Percentiles rank a stretch among this genome's conserved stretches.
Conservation (phyloP, 768 basidiomycete species). For the Termitomyces bulborhizus region DNA sequence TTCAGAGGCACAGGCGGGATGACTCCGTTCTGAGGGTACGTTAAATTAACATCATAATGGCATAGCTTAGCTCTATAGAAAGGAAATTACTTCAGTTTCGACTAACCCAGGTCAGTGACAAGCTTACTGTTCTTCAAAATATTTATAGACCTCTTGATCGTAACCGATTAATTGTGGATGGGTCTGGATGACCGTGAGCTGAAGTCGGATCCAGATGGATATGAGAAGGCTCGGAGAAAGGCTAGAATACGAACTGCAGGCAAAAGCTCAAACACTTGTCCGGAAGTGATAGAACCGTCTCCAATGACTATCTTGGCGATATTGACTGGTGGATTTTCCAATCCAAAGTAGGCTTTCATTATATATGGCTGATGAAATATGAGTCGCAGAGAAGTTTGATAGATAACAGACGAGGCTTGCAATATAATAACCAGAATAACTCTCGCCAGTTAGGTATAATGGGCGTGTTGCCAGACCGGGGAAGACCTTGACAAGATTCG, state of each 20-base stretch:
- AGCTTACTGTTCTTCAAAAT: conserved; percentile 64
- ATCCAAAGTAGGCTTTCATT: conserved; percentile 61
- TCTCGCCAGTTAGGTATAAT: conserved; percentile 65
- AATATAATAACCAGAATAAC: conserved; percentile 71
- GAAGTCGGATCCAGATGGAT: background rate
- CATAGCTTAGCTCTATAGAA: conserved; percentile 50
- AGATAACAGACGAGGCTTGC: conserved; percentile 26
- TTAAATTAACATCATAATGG: conserved; percentile 58
- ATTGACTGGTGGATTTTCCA: conserved; percentile 59
- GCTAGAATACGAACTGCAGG: conserved; percentile 41
- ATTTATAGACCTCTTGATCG: conserved; percentile 56
- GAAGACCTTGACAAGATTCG: conserved; percentile 69
- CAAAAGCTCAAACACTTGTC: conserved; percentile 41
- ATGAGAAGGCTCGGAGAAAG: background rate
- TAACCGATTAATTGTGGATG: conserved; percentile 76
- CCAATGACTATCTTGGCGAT: conserved; percentile 67
- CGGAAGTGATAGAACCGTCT: conserved; percentile 54
- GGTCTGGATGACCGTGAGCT: conserved; percentile 59
- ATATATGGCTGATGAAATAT: conserved; percentile 58
- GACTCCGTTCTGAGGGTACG: conserved; percentile 56
- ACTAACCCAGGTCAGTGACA: background rate
- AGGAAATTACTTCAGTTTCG: background rate
- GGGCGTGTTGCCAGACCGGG: conserved; percentile 63
- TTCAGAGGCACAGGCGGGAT: conserved; percentile 39
- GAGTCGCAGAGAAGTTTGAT: background rate